phyloP scores from a whole-genome alignment of 768 basidiomycete genomes.

The Termitomyces heimii region DNA sequence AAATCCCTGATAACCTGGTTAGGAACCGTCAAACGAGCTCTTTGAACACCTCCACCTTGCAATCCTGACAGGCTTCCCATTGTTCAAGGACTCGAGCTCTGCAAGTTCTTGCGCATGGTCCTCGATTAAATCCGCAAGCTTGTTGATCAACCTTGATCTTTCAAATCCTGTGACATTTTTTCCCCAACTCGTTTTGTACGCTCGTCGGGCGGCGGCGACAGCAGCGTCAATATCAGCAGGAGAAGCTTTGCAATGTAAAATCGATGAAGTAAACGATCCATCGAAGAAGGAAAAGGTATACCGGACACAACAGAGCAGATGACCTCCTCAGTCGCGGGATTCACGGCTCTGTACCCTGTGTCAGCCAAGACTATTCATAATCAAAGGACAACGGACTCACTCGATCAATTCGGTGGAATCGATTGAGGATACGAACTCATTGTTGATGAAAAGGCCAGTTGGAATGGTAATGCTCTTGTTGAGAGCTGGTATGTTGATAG shows the following conservation, averaged over 20 bases:
- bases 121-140: slow-evolving; percentile 88
- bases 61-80: slow-evolving; percentile 79
- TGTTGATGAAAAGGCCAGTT: slow-evolving; percentile 89
- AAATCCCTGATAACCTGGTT: slow-evolving; percentile 48
- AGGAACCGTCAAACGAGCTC: neutral
- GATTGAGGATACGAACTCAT: slow-evolving; percentile 75
- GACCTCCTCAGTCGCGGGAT: slow-evolving; percentile 75
- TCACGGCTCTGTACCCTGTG: slow-evolving; percentile 48
- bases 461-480: slow-evolving; percentile 56
- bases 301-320: slow-evolving; percentile 68
- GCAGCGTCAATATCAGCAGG: slow-evolving; percentile 77
- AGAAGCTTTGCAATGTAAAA: slow-evolving; percentile 38
- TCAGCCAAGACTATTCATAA: slow-evolving; percentile 19
- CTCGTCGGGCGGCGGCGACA: slow-evolving; percentile 75
- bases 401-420: slow-evolving; percentile 61
- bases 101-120: slow-evolving; percentile 76
- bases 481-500: slow-evolving; percentile 32
- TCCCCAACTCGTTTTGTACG: slow-evolving; percentile 86
- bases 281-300: slow-evolving; percentile 12
- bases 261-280: neutral
- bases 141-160: slow-evolving; percentile 75
- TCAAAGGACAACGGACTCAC: slow-evolving; percentile 31
- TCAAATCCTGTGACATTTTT: slow-evolving; percentile 82
- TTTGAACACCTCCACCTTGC: slow-evolving; percentile 22
- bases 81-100: slow-evolving; percentile 82